Percentiles rank a stretch among this genome's conserved stretches.
Evolutionary conservation across 2,329 filamentous ascomycete species (phyloP).

Genomic region (Exophiala calicioides): DNA sequence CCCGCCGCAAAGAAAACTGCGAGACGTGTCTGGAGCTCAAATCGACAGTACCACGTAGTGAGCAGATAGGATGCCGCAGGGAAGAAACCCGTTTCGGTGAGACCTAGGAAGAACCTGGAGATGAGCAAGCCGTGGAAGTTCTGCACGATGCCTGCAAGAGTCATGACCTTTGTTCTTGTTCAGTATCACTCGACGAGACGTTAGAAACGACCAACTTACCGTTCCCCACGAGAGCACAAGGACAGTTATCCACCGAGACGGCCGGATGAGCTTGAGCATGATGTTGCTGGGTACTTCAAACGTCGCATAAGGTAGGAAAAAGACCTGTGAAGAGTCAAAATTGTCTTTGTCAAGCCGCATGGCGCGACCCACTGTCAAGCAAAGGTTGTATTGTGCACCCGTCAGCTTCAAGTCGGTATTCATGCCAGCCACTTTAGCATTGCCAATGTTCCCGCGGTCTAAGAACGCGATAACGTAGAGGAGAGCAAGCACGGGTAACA

Average conservation of each 20-base stretch:
- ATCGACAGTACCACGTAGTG: conserved; percentile 45
- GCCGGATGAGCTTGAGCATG: conserved; percentile 52
- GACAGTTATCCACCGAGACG: conserved; percentile 37
- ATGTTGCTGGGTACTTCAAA: conserved; percentile 67
- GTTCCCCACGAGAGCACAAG: conserved; percentile 47
- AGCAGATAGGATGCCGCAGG: conserved; percentile 29
- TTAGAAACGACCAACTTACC: conserved; percentile 21
- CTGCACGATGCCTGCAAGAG: conserved; percentile 52
- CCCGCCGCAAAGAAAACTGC: conserved; percentile 50
- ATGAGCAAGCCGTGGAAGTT: conserved; percentile 49
- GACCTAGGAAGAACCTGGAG: conserved; percentile 48
- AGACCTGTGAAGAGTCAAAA: conserved; percentile 39
- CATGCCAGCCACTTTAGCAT: conserved; percentile 47
- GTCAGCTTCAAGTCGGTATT: conserved; percentile 45
- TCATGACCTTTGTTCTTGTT: conserved; percentile 47
- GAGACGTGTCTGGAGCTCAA: conserved; percentile 45
- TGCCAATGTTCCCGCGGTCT: conserved; percentile 50
- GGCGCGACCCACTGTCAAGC: conserved; percentile 26
- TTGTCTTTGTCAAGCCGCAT: neutral
- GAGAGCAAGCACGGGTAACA: conserved; percentile 46
- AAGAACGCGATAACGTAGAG: conserved; percentile 36
- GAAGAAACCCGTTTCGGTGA: conserved; percentile 43
- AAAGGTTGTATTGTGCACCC: conserved; percentile 40
- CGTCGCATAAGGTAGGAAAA: conserved; percentile 64
- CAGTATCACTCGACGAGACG: too few species aligned